phyloP scores from a whole-genome alignment of 441 rosid species.

The Biscutella laevigata region DNA sequence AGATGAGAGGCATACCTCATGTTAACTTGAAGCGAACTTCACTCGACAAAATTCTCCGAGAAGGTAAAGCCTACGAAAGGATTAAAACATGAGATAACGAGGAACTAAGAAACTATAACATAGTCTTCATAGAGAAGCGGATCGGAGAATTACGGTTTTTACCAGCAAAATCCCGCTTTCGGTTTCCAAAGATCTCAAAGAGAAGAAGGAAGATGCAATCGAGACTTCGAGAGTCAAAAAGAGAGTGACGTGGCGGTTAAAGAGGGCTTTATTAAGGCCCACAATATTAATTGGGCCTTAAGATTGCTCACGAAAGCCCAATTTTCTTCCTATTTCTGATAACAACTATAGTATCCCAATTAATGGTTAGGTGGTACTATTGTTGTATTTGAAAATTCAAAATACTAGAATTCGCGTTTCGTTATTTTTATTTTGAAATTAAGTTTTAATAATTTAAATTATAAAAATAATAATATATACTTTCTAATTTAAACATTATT shows the following conservation, averaged over 20 bases:
- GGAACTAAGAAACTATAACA: background rate
- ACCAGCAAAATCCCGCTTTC: slow-evolving; percentile 18
- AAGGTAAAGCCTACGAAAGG: background rate
- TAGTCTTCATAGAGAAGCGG: background rate
- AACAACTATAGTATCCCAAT: no score
- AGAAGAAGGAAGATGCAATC: background rate
- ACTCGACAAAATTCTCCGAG: slow-evolving; percentile 1
- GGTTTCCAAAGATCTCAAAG: slow-evolving; percentile 9
- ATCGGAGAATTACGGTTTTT: slow-evolving; percentile 22
- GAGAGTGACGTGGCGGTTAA: no score
- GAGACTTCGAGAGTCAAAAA: background rate
- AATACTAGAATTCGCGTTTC: no score
- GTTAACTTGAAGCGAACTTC: slow-evolving; percentile 4
- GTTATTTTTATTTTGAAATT: no score
- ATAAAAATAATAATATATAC: no score
- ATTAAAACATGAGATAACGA: background rate
- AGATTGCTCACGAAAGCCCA: no score
- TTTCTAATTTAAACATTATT: no score
- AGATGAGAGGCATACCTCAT: slow-evolving; percentile 20
- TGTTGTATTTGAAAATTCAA: no score
- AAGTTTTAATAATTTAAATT: no score
- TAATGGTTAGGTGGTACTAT: no score
- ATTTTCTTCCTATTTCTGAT: no score
- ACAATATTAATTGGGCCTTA: background rate
- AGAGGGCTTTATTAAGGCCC: background rate